Conservation (phyloP, 108 stramenopile genomes). For the Discostella pseudostelligera region DNA sequence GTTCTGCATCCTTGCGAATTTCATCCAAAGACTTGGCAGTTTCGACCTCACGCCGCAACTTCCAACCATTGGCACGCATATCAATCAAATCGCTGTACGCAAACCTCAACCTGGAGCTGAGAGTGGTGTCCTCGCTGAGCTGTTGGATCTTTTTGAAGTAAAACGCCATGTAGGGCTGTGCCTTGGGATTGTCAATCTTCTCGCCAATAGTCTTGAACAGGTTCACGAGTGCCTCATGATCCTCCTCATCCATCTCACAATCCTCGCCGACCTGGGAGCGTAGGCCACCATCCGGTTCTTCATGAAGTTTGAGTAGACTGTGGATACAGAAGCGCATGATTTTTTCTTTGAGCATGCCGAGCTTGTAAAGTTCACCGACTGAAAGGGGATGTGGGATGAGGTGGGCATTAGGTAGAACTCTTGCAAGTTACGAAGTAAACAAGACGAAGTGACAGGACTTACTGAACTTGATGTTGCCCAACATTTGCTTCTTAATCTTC, state of each 20-base stretch:
- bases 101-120: conserved; percentile 84
- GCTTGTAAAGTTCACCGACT: conserved; percentile 96
- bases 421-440: not conserved
- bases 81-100: conserved; percentile 96
- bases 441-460: not conserved
- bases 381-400: not conserved
- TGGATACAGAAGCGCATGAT: conserved; percentile 91
- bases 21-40: conserved; percentile 93
- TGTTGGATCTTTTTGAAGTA: conserved; percentile 70
- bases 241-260: conserved; percentile 81
- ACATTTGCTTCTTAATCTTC: conserved; percentile 93
- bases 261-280: conserved; percentile 53
- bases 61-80: conserved; percentile 86
- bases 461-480: conserved; percentile 86
- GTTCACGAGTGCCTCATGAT: conserved; percentile 89
- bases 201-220: conserved; percentile 83
- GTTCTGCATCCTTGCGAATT: conserved; percentile 84
- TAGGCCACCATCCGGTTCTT: conserved; percentile 44
- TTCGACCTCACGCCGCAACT: conserved; percentile 85
- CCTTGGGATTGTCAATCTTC: conserved; percentile 69
- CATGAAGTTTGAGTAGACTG: conserved; percentile 76
- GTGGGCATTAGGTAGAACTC: not conserved
- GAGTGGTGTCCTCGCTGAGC: conserved; percentile 56
- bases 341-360: conserved; percentile 88
- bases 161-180: conserved; percentile 57